Evolutionary conservation across 306 rosid genomes (phyloP).

Genomic region (Luffa aegyptiaca): DNA sequence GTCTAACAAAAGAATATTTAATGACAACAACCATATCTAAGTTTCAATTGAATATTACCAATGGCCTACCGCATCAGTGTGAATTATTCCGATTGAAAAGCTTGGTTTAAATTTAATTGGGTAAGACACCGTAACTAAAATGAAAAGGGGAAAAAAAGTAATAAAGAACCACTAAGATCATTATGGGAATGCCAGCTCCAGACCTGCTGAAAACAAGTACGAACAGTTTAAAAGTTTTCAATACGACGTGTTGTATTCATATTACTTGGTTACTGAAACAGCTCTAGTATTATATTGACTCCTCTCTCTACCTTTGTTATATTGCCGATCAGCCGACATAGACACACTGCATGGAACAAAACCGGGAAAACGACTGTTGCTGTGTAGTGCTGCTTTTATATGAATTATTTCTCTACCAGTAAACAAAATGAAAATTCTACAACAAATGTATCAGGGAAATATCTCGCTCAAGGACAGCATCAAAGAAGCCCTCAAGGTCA

Average conservation of each 20-base stretch:
- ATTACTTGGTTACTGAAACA: not conserved
- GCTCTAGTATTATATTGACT: not conserved
- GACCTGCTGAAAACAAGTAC: no score
- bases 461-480: not conserved
- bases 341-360: not conserved
- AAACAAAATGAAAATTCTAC: conserved; percentile 2
- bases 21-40: not conserved
- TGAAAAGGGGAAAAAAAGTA: not conserved
- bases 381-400: not conserved
- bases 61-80: not conserved
- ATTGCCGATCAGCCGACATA: not conserved
- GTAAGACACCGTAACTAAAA: not conserved
- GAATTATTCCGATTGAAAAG: not conserved
- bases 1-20: not conserved
- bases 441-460: not conserved
- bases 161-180: not conserved
- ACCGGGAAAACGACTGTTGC: not conserved
- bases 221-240: not conserved
- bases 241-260: not conserved
- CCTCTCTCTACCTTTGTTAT: not conserved
- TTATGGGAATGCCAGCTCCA: no score
- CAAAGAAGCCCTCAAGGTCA: not conserved
- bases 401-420: not conserved
- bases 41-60: not conserved
- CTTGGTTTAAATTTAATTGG: not conserved